Conservation (phyloP, 208 protist genomes). For the Vickermania spadyakhi region DNA sequence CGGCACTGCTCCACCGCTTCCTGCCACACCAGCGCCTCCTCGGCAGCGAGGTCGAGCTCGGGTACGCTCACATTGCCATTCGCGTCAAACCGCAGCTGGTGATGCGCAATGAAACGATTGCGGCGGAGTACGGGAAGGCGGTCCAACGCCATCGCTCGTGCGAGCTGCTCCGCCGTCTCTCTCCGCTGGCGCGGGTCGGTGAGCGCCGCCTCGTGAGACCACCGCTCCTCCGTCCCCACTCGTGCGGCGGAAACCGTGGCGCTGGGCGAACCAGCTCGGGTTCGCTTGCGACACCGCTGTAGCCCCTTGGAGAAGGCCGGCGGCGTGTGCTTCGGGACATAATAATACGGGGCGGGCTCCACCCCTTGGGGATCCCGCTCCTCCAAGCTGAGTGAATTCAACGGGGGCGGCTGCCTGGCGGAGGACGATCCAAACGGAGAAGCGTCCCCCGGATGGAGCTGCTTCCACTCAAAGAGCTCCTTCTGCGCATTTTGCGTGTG, state of each 20-base stretch:
- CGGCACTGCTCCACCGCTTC: slow-evolving; percentile 42
- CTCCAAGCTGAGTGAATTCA: no score
- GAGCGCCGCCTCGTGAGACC: slow-evolving; percentile 9
- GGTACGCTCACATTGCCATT: slow-evolving; percentile 16
- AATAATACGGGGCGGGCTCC: not conserved
- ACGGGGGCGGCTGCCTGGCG: no score
- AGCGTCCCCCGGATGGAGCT: not conserved
- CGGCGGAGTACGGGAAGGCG: slow-evolving; percentile 52
- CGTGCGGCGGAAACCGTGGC: not conserved
- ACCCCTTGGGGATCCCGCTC: not conserved
- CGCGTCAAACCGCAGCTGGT: slow-evolving; percentile 20
- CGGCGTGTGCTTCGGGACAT: not conserved
- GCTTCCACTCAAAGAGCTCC: not conserved
- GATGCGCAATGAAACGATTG: slow-evolving; percentile 27
- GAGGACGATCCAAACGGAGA: not conserved
- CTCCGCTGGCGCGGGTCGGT: slow-evolving; percentile 16
- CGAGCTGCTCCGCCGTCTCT: slow-evolving; percentile 42
- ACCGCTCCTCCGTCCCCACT: not conserved
- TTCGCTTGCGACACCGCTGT: not conserved
- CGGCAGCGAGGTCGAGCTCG: slow-evolving; percentile 9
- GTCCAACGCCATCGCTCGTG: slow-evolving; percentile 31
- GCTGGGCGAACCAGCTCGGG: not conserved
- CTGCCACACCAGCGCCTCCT: slow-evolving; percentile 33
- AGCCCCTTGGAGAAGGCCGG: not conserved
- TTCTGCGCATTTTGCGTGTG: slow-evolving; percentile 16